Conservation (phyloP, 2,329 filamentous ascomycete genomes). For the Trichoderma simmonsii region DNA sequence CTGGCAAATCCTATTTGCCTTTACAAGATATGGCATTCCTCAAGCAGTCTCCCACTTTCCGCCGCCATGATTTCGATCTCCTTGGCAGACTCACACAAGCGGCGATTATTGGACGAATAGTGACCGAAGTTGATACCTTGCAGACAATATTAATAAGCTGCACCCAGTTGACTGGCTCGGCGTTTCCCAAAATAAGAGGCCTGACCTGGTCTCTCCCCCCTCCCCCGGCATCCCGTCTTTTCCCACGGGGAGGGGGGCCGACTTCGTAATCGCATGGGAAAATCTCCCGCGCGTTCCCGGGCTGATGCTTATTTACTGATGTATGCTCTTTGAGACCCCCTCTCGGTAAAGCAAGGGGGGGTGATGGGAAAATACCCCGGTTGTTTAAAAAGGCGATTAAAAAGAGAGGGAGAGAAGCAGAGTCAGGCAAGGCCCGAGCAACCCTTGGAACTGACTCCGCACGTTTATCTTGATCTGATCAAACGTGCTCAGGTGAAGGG, state of each 20-base stretch:
- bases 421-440: no score
- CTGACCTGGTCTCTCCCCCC: background rate
- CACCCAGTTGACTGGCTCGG: background rate
- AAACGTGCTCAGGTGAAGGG: background rate
- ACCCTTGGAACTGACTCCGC: background rate
- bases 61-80: background rate
- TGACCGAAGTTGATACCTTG: background rate
- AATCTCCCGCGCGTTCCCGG: background rate
- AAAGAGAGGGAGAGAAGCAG: background rate
- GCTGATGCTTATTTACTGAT: conserved; percentile 9
- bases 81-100: background rate
- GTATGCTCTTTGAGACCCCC: background rate
- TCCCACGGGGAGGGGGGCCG: background rate
- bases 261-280: background rate
- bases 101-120: background rate
- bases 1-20: background rate
- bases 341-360: background rate
- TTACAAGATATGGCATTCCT: background rate
- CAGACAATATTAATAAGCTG: background rate
- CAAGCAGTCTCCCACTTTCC: background rate
- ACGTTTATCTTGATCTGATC: background rate
- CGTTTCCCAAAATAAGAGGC: background rate
- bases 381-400: background rate
- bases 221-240: background rate
- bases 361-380: background rate